These are phyloP conservation scores for Lasiodiplodia hormozganensis DNA, from an alignment of 2,329 filamentous ascomycete genomes.

Conservation along the genomic window DNA sequence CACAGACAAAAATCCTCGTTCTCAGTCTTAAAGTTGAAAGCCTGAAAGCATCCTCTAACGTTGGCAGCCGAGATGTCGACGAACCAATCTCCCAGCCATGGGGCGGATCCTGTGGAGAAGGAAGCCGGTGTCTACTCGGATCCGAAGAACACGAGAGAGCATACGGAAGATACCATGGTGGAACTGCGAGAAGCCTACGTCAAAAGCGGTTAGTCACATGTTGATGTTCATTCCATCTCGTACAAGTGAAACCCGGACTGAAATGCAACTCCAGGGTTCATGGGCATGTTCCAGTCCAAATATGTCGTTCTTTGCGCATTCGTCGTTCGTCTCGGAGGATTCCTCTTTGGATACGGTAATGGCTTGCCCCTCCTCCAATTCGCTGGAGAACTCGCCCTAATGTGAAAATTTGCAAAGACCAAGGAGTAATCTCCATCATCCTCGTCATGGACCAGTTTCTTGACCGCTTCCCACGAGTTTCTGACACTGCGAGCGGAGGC, in stretches of 20 bases:
- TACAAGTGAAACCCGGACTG: not conserved
- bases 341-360: slow-evolving; percentile 58
- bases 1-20: too few species aligned
- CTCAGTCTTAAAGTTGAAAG: not conserved
- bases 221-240: not conserved
- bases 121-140: not conserved
- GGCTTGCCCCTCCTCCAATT: slow-evolving; percentile 24
- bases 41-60: not conserved
- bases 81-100: not conserved
- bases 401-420: slow-evolving; percentile 30
- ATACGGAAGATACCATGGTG: slow-evolving; percentile 2
- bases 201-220: not conserved
- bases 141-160: slow-evolving; percentile 1
- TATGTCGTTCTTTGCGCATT: slow-evolving; percentile 61
- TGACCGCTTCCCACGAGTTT: slow-evolving; percentile 52
- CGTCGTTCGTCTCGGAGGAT: slow-evolving; percentile 58
- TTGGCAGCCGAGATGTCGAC: not conserved
- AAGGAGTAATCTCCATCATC: slow-evolving; percentile 55
- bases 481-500: slow-evolving; percentile 49
- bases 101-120: not conserved
- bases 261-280: not conserved
- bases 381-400: not conserved
- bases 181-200: slow-evolving; percentile 7
- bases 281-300: slow-evolving; percentile 46
- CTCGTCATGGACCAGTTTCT: slow-evolving; percentile 62